Evolutionary conservation across 2,329 filamentous ascomycete species (phyloP), one percentile per base, ranked within the genome.

Genomic region (Fusarium pseudoanthophilum): DNA sequence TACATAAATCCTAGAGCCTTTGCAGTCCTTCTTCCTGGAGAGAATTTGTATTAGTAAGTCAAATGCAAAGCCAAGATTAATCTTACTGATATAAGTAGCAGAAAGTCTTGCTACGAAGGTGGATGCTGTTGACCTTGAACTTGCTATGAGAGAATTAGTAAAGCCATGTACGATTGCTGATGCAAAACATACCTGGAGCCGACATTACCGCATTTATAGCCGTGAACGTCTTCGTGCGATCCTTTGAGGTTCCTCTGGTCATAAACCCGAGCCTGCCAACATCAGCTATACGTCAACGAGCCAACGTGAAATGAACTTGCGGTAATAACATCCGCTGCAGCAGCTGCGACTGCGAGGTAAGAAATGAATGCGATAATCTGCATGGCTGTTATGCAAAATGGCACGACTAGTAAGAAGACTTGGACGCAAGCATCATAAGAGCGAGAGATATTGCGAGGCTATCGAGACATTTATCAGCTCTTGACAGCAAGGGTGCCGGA

Each of bases 151-250:
- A 16, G 7, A n/a, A 4, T 49, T 13, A 49, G 24, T 21, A 1
- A 20, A 24, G 24, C 2, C 0, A 24, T 0, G 2, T 13, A n/a
- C 11, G 7, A 32, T 5, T n/a, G 0, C 6, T 32, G 11, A 32
- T 2, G 3, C 21, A 13, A 32, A 24, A 24, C 11, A 11, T 20
- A 20, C 56, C 56, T 49, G 1, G 56, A 48, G 2, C 40, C 40
- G 2, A 49, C 32, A 4, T 59, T 59, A 3, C 24, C 40, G 11
- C 56, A 59, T 8, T 34, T 26, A 7, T 37, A 59, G 1, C 56
- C 56, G 7, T 49, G 42, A 14, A 49, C 40, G 4, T 59, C 42
- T 30, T 59, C 32, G 4, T 59, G 30, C 1, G 32, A 49, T 2
- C 56, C 56, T 11, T 59, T 59, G 30, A 59, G n/a, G 24, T 59